Evolutionary conservation across 2,329 filamentous ascomycete species (phyloP).

Genomic region (Scorias spongiosa): DNA sequence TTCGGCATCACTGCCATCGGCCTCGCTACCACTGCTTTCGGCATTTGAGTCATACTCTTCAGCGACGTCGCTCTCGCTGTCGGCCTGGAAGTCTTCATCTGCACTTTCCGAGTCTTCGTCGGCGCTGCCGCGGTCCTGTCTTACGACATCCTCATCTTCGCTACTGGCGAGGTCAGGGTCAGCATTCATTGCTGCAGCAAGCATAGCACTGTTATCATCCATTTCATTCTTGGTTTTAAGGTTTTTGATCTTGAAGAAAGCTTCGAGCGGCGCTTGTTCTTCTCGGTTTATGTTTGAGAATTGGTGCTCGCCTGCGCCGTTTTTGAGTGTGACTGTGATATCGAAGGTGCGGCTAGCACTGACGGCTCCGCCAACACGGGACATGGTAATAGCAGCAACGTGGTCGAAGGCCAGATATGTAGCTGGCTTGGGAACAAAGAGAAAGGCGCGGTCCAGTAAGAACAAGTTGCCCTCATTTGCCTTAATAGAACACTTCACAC

Average conservation of each 20-base stretch:
- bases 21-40: slow-evolving; percentile 50
- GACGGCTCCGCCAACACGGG: slow-evolving; percentile 82
- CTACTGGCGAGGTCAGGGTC: slow-evolving; percentile 72
- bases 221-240: slow-evolving; percentile 98
- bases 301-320: slow-evolving; percentile 71
- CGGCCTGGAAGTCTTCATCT: slow-evolving; percentile 89
- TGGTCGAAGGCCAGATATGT: slow-evolving; percentile 96
- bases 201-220: slow-evolving; percentile 61
- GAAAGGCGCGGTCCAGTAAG: slow-evolving; percentile 94
- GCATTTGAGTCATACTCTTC: slow-evolving; percentile 91
- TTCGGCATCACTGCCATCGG: slow-evolving; percentile 51
- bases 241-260: slow-evolving; percentile 92
- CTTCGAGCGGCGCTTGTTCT: slow-evolving; percentile 90
- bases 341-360: slow-evolving; percentile 93
- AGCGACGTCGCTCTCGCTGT: slow-evolving; percentile 86
- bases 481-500: slow-evolving; percentile 99
- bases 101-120: slow-evolving; percentile 93
- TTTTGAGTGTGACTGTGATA: slow-evolving; percentile 84
- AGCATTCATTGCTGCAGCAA: slow-evolving; percentile 61
- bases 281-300: slow-evolving; percentile 99
- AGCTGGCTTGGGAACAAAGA: slow-evolving; percentile 96
- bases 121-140: slow-evolving; percentile 69
- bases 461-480: slow-evolving; percentile 95
- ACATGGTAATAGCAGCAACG: slow-evolving; percentile 82
- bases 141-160: slow-evolving; percentile 64